These are phyloP conservation scores for Protea cynaroides DNA, from an alignment of 164 flowering plant genomes.

Conservation along the genomic window DNA sequence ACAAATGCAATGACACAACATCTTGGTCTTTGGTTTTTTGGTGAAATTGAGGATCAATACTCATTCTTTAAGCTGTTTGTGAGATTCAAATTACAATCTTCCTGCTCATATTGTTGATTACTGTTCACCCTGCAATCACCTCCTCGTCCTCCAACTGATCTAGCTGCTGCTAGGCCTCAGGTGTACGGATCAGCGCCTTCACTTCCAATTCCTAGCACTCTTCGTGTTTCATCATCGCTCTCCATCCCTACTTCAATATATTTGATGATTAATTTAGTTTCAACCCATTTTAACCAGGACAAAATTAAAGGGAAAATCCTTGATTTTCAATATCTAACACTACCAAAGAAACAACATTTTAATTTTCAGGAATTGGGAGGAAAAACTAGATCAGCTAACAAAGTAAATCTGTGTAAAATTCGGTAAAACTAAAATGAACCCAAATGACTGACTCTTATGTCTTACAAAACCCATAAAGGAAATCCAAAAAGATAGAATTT, in stretches of 20 bases:
- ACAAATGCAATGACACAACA: too few species aligned
- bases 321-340: neutral
- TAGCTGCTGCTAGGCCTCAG: constrained; percentile 39
- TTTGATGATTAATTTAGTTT: too few species aligned
- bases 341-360: too few species aligned
- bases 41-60: too few species aligned
- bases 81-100: too few species aligned
- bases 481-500: too few species aligned
- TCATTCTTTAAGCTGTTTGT: too few species aligned
- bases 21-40: too few species aligned
- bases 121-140: too few species aligned
- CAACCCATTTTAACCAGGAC: neutral
- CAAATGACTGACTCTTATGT: too few species aligned
- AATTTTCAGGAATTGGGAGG: neutral
- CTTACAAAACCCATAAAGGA: too few species aligned
- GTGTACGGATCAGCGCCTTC: constrained; percentile 53
- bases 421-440: constrained; percentile 1
- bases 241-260: constrained; percentile 61
- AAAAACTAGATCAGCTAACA: neutral
- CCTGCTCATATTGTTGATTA: too few species aligned
- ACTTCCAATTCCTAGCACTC: constrained; percentile 87
- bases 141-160: constrained; percentile 58
- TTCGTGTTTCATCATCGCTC: constrained; percentile 93
- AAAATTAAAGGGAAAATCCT: neutral
- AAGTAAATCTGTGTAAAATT: neutral